A percentile compares a stretch with the other conserved stretches of the same genome.
These are phyloP conservation scores for Ceratonia siliqua DNA, from an alignment of 306 rosid genomes.

Conservation along the genomic window DNA sequence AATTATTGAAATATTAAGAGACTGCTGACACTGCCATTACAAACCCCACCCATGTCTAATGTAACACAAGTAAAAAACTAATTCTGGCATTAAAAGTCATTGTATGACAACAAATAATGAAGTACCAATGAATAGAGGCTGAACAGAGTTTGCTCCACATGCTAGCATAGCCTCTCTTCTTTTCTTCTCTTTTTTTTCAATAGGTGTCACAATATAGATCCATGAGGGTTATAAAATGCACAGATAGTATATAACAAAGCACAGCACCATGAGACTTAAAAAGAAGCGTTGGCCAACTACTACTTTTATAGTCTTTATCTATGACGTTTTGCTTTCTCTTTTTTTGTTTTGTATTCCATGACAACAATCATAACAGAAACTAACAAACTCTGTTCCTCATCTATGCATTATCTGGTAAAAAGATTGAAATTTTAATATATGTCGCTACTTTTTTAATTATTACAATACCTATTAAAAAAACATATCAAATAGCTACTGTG, in stretches of 20 bases:
- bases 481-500: slow-evolving; percentile 25
- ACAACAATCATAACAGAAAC: neutral
- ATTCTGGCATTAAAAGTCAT: slow-evolving; percentile 8
- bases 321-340: neutral
- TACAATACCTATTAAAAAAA: slow-evolving; percentile 31
- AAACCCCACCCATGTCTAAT: slow-evolving; percentile 5
- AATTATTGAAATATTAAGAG: slow-evolving; percentile 28
- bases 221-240: slow-evolving; percentile 17
- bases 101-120: slow-evolving; percentile 9
- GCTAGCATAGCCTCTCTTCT: slow-evolving; percentile 24
- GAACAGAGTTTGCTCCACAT: slow-evolving; percentile 17
- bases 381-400: neutral
- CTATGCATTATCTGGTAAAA: slow-evolving; percentile 16
- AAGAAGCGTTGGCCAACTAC: slow-evolving; percentile 12
- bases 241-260: slow-evolving; percentile 15
- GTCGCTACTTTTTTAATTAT: slow-evolving; percentile 13
- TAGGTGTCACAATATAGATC: slow-evolving; percentile 3
- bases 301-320: slow-evolving; percentile 15
- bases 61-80: slow-evolving; percentile 17
- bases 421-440: slow-evolving; percentile 25
- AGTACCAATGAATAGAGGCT: slow-evolving; percentile 17
- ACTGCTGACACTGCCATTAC: neutral
- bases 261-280: slow-evolving; percentile 21
- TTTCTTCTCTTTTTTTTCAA: neutral
- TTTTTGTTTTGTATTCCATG: neutral